Percentiles rank a stretch among this genome's conserved stretches.
These are phyloP conservation scores for Dendrothele bispora DNA, from an alignment of 768 basidiomycete genomes.

Conservation along the genomic window DNA sequence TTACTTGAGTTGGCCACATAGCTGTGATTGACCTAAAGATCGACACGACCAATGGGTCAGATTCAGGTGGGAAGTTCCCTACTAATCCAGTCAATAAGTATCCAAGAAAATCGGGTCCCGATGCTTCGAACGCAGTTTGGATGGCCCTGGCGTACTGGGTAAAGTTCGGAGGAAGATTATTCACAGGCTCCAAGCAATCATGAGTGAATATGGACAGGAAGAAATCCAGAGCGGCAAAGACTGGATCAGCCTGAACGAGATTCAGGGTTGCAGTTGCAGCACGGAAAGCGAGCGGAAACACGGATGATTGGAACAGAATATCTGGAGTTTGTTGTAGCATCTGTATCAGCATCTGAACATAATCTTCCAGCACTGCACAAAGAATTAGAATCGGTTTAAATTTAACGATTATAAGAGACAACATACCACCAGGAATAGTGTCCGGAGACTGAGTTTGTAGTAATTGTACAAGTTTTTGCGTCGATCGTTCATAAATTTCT, in stretches of 20 bases:
- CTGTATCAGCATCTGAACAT: conserved; percentile 75
- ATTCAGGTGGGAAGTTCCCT: conserved; percentile 88
- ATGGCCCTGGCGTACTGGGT: conserved; percentile 64
- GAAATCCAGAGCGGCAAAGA: conserved; percentile 81
- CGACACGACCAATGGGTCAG: conserved; percentile 67
- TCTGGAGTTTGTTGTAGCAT: conserved; percentile 70
- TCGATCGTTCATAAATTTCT: conserved; percentile 73
- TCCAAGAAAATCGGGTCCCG: conserved; percentile 70
- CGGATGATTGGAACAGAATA: conserved; percentile 74
- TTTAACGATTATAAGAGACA: conserved; percentile 26
- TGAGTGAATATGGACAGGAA: conserved; percentile 76
- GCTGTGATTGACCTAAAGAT: conserved; percentile 71
- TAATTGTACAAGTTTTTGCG: conserved; percentile 64
- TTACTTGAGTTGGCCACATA: conserved; percentile 67
- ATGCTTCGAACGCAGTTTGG: conserved; percentile 57
- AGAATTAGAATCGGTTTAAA: conserved; percentile 1
- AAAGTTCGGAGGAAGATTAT: conserved; percentile 57
- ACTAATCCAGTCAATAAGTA: conserved; percentile 77
- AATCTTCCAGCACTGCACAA: conserved; percentile 86
- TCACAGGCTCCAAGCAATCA: conserved; percentile 56
- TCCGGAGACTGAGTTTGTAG: conserved; percentile 71
- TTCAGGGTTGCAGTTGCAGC: conserved; percentile 77
- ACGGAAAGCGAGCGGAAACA: conserved; percentile 77
- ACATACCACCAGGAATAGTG: conserved; percentile 63
- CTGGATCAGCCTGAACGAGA: conserved; percentile 78